These are phyloP conservation scores for Zygoascus biomembranicola DNA, from an alignment of 805 yeast genomes.

Conservation along the genomic window DNA sequence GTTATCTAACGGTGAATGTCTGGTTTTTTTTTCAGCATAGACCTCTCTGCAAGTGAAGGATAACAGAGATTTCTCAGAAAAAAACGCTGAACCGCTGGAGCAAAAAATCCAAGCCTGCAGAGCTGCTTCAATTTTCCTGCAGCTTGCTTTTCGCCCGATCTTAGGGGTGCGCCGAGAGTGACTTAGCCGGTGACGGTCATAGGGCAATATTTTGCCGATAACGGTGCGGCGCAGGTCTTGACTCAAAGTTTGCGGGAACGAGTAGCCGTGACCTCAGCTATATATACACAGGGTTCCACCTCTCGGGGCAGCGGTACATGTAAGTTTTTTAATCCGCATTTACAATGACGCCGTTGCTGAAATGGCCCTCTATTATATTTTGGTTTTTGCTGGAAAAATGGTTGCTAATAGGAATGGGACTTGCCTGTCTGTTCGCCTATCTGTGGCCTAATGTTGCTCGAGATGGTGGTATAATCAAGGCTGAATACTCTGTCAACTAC, in stretches of 20 bases:
- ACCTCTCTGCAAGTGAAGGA: too few relatives aligned
- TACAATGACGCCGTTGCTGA: neutral
- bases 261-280: neutral
- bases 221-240: neutral
- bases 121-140: too few relatives aligned
- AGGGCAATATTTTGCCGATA: neutral
- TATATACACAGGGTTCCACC: neutral
- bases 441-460: slow-evolving; percentile 78
- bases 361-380: neutral
- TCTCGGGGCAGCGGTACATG: too few relatives aligned
- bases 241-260: neutral
- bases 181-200: neutral
- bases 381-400: slow-evolving; percentile 39
- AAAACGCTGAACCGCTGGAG: too few relatives aligned
- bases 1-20: too few relatives aligned
- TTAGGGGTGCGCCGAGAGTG: too few relatives aligned
- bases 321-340: too few relatives aligned
- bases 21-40: too few relatives aligned
- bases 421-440: slow-evolving; percentile 65
- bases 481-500: slow-evolving; percentile 70
- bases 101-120: too few relatives aligned
- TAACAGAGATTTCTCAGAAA: too few relatives aligned
- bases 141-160: too few relatives aligned
- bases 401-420: slow-evolving; percentile 68
- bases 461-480: slow-evolving; percentile 68